Percentiles rank a stretch among this genome's conserved stretches.
Evolutionary conservation across 305 asterid genomes (phyloP).

Genomic region (Fraxinus greggii): DNA sequence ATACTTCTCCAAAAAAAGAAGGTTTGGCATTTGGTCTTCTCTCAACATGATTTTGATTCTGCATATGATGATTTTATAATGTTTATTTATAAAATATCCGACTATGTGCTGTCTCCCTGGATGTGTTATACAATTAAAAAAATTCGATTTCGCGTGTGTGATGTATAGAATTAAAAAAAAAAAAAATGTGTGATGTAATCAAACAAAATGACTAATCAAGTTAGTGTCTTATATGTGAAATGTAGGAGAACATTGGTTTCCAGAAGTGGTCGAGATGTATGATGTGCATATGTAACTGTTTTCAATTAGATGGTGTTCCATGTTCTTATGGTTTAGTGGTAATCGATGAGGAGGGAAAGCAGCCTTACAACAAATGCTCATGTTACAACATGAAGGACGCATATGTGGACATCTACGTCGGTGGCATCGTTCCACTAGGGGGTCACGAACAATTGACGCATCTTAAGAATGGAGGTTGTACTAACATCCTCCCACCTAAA

Average conservation of each 20-base stretch:
- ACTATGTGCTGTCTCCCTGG: not conserved
- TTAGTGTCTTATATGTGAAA: not conserved
- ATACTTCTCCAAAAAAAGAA: too few relatives aligned
- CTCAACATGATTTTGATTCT: not conserved
- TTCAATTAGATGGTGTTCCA: not conserved
- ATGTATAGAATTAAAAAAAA: not conserved
- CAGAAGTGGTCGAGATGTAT: not conserved
- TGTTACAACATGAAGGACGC: not conserved
- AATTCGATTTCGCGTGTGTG: not conserved
- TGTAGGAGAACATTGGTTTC: not conserved
- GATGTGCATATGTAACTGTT: not conserved
- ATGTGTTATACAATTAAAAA: not conserved
- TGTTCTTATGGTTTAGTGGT: not conserved
- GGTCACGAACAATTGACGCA: not conserved
- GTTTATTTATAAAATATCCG: too few relatives aligned
- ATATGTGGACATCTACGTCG: not conserved
- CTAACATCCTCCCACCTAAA: not conserved
- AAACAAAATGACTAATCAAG: not conserved
- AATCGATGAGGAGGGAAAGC: not conserved
- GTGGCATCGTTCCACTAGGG: not conserved
- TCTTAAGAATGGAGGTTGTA: not conserved
- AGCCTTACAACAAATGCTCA: not conserved
- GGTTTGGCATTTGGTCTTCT: not conserved
- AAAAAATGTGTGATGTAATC: not conserved
- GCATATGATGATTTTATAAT: not conserved